Conservation (phyloP, 2,329 filamentous ascomycete species). For the Helicocarpus griseus region DNA sequence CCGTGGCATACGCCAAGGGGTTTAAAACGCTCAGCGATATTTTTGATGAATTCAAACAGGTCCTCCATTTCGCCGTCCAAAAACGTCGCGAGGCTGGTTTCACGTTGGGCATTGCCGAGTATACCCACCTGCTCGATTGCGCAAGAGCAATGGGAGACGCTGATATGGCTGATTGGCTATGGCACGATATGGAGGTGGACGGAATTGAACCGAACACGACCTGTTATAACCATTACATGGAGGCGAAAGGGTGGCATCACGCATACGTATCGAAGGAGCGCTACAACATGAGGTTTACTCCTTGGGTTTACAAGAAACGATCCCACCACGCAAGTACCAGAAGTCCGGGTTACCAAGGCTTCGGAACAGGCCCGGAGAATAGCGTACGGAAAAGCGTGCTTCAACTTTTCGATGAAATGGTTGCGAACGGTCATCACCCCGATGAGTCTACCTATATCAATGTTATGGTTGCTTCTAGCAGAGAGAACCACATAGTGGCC, state of each 20-base stretch:
- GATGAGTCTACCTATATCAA: constrained; percentile 46
- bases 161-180: constrained; percentile 35
- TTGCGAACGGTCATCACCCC: constrained; percentile 30
- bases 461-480: constrained; percentile 43
- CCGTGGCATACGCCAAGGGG: constrained; percentile 34
- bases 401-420: constrained; percentile 41
- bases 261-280: constrained; percentile 30
- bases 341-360: constrained; percentile 21
- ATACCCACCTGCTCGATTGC: constrained; percentile 44
- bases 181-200: constrained; percentile 35
- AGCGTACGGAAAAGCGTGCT: constrained; percentile 30
- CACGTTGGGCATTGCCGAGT: constrained; percentile 37
- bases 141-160: constrained; percentile 40
- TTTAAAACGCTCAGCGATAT: constrained; percentile 28
- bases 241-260: constrained; percentile 39
- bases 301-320: constrained; percentile 23
- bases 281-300: constrained; percentile 29
- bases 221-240: constrained; percentile 49
- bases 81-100: constrained; percentile 29
- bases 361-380: constrained; percentile 16
- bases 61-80: constrained; percentile 29
- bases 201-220: constrained; percentile 35
- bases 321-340: neutral
- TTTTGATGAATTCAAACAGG: constrained; percentile 30
- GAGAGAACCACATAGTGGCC: constrained; percentile 42